Evolutionary conservation across 495 filamentous ascomycete species (phyloP), one percentile per base, ranked within the genome.

Genomic region (Neurospora sp.): DNA sequence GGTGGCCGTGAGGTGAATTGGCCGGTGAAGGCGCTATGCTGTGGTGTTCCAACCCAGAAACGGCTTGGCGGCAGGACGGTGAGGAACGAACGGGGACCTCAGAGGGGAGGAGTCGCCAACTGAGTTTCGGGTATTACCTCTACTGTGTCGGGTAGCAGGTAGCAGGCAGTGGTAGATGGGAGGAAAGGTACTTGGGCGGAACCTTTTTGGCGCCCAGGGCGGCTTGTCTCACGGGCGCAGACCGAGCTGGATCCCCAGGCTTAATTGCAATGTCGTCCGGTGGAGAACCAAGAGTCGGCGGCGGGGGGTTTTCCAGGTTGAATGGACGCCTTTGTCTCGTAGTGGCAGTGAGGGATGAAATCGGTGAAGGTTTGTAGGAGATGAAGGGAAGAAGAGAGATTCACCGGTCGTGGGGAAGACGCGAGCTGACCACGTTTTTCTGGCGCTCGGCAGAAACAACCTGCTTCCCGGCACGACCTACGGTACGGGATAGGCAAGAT

Each of bases 331-430:
- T 72, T 74, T 72, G 74, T 77, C 75, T 76, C 72, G 76, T 76
- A 74, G 74, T 72, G 70, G 74, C 73, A 44, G 39, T 37, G 62
- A 75, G 72, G 72, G 75, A 76, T 71, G 74, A 72, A 79, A 80
- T 81, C 79, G 79, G 79, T 81, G 79, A 80, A 72, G 69, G 73
- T 42, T 66, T 70, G 23, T 73, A 76, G 73, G 75, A 78, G 72
- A 75, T 78, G 77, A 79, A 77, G 72, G 73, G 75, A 76, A 77
- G 75, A 77, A 76, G 72, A 74, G 40, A 74, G 70, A 76, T 79
- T 80, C 78, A 81, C 79, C 79, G 79, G 79, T 81, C 75, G 75
- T 75, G 77, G 70, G 72, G 75, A 77, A 77, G 72, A 73, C 74
- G 77, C 75, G 71, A 75, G 71, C 72, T 75, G 72, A 73, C 72